A percentile compares a stretch with the other conserved stretches of the same genome.
Evolutionary conservation across 805 yeast genomes (phyloP).

Genomic region (Teunomyces pallodes): DNA sequence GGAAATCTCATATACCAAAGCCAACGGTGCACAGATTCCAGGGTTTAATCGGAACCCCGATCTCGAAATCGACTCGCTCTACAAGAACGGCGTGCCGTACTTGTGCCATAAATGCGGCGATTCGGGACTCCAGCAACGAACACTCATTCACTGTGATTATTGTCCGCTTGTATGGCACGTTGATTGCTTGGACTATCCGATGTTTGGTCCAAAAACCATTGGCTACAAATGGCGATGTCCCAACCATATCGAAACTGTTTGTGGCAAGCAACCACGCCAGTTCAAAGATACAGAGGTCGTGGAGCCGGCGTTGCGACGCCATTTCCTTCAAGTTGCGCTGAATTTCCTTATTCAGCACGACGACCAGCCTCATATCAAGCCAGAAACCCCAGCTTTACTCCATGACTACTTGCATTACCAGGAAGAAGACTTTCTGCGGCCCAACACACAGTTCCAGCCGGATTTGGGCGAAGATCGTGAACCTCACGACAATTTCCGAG

Average conservation of each 20-base stretch:
- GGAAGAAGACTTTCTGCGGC: slow-evolving; percentile 18
- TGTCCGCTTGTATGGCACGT: slow-evolving; percentile 85
- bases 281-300: slow-evolving; percentile 50
- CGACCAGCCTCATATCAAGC: slow-evolving; percentile 32
- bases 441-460: slow-evolving; percentile 3
- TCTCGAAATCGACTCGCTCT: slow-evolving; percentile 59
- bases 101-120: slow-evolving; percentile 75
- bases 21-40: slow-evolving; percentile 31
- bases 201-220: slow-evolving; percentile 65
- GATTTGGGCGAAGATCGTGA: neutral
- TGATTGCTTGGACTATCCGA: slow-evolving; percentile 79
- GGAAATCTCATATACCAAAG: slow-evolving; percentile 41
- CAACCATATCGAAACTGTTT: slow-evolving; percentile 61
- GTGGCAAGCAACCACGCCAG: slow-evolving; percentile 41
- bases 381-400: slow-evolving; percentile 17
- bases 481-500: slow-evolving; percentile 14
- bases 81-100: slow-evolving; percentile 67
- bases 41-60: slow-evolving; percentile 46
- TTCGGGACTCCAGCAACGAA: slow-evolving; percentile 56
- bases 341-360: slow-evolving; percentile 31
- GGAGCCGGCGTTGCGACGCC: slow-evolving; percentile 47
- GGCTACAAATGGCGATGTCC: slow-evolving; percentile 92
- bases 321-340: slow-evolving; percentile 31
- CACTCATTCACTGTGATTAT: slow-evolving; percentile 74
- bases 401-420: slow-evolving; percentile 32